Percentiles rank a stretch among this genome's conserved stretches.
phyloP scores from a whole-genome alignment of 148 eudicot genomes.

The Amaranthus hypochondriacus region DNA sequence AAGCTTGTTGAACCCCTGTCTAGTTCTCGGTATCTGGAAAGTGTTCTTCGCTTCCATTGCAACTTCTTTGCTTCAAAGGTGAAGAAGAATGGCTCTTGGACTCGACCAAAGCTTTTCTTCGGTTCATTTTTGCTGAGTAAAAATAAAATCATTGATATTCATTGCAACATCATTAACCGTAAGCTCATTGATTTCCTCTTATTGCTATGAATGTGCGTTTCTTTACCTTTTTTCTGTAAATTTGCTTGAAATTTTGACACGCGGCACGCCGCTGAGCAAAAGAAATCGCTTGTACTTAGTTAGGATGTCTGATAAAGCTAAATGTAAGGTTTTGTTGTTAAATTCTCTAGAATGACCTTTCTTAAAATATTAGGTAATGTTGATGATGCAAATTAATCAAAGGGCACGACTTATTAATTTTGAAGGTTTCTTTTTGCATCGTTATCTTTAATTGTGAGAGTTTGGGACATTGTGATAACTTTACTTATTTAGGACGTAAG shows the following conservation, averaged over 20 bases:
- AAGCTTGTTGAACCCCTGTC: constrained; percentile 3
- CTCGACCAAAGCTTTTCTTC: not conserved
- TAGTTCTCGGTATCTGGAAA: not conserved
- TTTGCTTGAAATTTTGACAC: too few relatives aligned
- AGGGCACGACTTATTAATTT: too few relatives aligned
- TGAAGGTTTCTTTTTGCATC: not conserved
- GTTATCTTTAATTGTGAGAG: not conserved
- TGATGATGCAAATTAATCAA: too few relatives aligned
- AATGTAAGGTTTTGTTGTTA: too few relatives aligned
- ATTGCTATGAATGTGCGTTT: not conserved
- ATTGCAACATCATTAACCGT: not conserved
- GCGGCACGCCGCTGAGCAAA: too few relatives aligned
- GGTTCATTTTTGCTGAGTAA: not conserved
- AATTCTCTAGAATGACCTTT: too few relatives aligned
- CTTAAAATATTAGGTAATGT: too few relatives aligned
- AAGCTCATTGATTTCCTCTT: not conserved
- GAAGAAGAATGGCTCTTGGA: not conserved
- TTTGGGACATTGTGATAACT: too few relatives aligned
- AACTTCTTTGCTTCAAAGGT: constrained; percentile 9
- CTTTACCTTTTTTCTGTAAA: not conserved
- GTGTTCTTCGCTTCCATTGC: not conserved
- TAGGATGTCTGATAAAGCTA: too few relatives aligned
- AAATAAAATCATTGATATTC: not conserved
- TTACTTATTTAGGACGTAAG: not conserved
- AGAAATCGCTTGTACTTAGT: too few relatives aligned